These are phyloP conservation scores for Scheffersomyces insectosa DNA, from an alignment of 1,139 yeast species.

Conservation along the genomic window DNA sequence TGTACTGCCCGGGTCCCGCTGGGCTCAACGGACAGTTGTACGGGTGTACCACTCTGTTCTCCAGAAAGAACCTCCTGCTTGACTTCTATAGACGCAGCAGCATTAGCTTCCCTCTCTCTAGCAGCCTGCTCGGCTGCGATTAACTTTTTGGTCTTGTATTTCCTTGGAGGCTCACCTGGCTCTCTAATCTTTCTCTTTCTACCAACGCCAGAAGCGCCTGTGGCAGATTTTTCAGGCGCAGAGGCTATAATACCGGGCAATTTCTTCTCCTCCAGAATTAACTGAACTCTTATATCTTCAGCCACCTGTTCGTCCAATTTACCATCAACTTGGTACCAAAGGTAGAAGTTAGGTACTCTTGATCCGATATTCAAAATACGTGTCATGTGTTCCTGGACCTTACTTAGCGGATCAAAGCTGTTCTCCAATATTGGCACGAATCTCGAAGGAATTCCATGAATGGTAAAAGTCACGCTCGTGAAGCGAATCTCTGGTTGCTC, in stretches of 20 bases:
- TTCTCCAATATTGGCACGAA: slow-evolving; percentile 69
- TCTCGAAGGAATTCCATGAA: slow-evolving; percentile 64
- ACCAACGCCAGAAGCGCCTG: slow-evolving; percentile 7
- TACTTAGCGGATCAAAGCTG: slow-evolving; percentile 59
- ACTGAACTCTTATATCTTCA: slow-evolving; percentile 44
- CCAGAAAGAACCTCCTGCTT: no score
- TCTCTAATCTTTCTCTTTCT: slow-evolving; percentile 39
- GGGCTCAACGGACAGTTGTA: no score
- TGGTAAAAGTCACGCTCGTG: slow-evolving; percentile 64
- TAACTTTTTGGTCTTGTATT: slow-evolving; percentile 4
- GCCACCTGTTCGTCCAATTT: slow-evolving; percentile 63
- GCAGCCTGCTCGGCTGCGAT: not conserved
- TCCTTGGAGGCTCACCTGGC: slow-evolving; percentile 10
- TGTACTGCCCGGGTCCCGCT: no score
- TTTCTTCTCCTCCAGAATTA: slow-evolving; percentile 43
- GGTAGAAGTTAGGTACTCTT: slow-evolving; percentile 59
- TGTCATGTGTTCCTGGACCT: slow-evolving; percentile 63
- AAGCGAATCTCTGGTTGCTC: slow-evolving; percentile 45
- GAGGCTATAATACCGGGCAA: slow-evolving; percentile 34
- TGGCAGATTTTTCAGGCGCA: slow-evolving; percentile 14
- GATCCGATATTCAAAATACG: slow-evolving; percentile 60
- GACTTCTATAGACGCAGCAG: no score
- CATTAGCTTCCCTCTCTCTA: no score
- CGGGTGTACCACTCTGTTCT: no score
- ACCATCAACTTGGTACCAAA: slow-evolving; percentile 88